Evolutionary conservation across 129 eudicot genomes (phyloP).

Genomic region (Solidago caesia): DNA sequence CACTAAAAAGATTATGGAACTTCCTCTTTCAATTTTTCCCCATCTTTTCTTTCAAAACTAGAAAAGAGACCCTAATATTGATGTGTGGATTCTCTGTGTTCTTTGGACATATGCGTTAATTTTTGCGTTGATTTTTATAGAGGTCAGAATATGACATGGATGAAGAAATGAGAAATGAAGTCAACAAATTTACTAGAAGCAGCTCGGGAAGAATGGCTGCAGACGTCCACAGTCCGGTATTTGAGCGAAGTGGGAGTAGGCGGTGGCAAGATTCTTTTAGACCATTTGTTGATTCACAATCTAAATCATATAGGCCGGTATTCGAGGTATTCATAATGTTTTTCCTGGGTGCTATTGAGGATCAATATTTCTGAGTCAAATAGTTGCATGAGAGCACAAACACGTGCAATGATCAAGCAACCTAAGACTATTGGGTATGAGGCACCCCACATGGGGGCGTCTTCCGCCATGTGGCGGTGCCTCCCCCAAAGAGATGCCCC

Average conservation of each 20-base stretch:
- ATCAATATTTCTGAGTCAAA: neutral
- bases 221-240: conserved; percentile 39
- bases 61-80: neutral
- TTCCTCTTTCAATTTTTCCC: neutral
- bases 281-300: conserved; percentile 45
- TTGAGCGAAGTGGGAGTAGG: conserved; percentile 56
- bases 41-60: neutral
- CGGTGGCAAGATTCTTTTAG: conserved; percentile 61
- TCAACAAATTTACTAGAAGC: conserved; percentile 38
- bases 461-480: too few species aligned
- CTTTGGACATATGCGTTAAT: neutral
- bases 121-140: conserved; percentile 33
- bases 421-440: too few species aligned
- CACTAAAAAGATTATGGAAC: neutral
- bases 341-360: neutral
- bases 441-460: too few species aligned
- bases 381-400: conserved; percentile 33
- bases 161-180: conserved; percentile 69
- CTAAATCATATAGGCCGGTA: conserved; percentile 26
- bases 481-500: too few species aligned
- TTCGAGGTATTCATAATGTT: conserved; percentile 28
- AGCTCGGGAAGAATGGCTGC: conserved; percentile 41
- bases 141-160: conserved; percentile 72
- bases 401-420: conserved; percentile 37
- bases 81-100: neutral